phyloP scores from a whole-genome alignment of 805 yeast species.

The Wickerhamiella siamensis region DNA sequence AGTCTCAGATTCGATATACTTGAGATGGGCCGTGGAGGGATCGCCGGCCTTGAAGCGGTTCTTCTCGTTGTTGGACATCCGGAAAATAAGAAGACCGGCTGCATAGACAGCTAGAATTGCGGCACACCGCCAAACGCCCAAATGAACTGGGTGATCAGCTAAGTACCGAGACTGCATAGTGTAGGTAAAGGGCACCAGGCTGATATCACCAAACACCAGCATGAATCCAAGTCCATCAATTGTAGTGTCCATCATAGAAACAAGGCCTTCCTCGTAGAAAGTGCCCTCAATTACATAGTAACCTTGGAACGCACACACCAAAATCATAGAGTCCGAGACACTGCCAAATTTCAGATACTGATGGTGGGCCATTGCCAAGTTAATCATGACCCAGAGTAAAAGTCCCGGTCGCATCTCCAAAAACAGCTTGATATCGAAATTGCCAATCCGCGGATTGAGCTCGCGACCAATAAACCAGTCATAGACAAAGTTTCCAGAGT shows the following conservation, averaged over 20 bases:
- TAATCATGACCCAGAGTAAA: conserved; percentile 68
- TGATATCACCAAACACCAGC: conserved; percentile 88
- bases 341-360: conserved; percentile 50
- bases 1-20: conserved; percentile 53
- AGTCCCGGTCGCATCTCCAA: conserved; percentile 94
- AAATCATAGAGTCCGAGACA: conserved; percentile 54
- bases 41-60: conserved; percentile 69
- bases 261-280: conserved; percentile 72
- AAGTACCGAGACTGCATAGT: conserved; percentile 74
- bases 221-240: conserved; percentile 96
- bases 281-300: conserved; percentile 87
- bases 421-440: conserved; percentile 77
- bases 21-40: conserved; percentile 43
- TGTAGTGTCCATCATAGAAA: conserved; percentile 90
- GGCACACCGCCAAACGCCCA: conserved; percentile 32
- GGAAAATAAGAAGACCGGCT: conserved; percentile 69
- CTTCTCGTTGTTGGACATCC: conserved; percentile 72
- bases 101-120: conserved; percentile 36
- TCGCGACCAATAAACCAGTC: conserved; percentile 98
- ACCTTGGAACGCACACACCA: conserved; percentile 57
- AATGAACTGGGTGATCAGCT: conserved; percentile 42
- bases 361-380: conserved; percentile 66
- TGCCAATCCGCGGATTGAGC: conserved; percentile 76
- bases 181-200: conserved; percentile 86
- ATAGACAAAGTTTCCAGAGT: conserved; percentile 56